Percentiles rank a stretch among this genome's conserved stretches.
These are phyloP conservation scores for Dipsacomyces acuminosporus DNA, from an alignment of 371 early-diverging fungal species.

Conservation along the genomic window DNA sequence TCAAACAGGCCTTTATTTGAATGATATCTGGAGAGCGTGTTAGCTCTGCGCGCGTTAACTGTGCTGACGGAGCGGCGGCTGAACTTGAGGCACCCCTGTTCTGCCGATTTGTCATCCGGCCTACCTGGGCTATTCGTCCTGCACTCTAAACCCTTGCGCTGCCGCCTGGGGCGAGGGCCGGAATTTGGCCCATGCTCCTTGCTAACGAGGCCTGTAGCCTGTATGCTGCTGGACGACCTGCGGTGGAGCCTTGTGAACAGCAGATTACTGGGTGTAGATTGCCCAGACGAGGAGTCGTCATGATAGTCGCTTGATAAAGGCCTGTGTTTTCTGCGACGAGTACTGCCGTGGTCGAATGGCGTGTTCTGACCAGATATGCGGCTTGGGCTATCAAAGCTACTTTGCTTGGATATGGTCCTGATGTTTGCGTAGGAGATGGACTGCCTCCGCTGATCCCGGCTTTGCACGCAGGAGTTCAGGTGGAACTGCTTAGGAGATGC, in stretches of 20 bases:
- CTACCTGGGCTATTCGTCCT: no score
- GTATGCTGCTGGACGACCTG: conserved; percentile 6
- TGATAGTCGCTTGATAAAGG: conserved; percentile 10
- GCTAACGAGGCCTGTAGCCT: background rate
- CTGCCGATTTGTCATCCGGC: no score
- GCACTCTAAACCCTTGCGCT: no score
- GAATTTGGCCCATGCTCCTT: no score
- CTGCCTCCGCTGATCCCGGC: no score
- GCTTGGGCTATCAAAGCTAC: background rate
- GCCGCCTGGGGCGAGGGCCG: no score
- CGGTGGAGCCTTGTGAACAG: conserved; percentile 15
- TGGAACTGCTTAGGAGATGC: no score
- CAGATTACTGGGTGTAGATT: conserved; percentile 21
- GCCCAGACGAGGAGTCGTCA: conserved; percentile 29
- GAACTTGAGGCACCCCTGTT: no score
- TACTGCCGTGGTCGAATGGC: background rate
- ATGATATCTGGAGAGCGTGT: no score
- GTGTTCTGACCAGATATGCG: background rate
- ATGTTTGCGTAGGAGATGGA: conserved; percentile 14
- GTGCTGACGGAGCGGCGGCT: no score
- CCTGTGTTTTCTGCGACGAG: conserved; percentile 5
- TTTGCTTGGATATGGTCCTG: conserved; percentile 13
- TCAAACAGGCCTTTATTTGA: background rate
- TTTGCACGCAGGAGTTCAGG: no score
- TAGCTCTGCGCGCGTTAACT: no score